Percentiles rank a stretch among this genome's conserved stretches.
These are phyloP conservation scores for Saccharomycopsis selenospora DNA, from an alignment of 805 yeast genomes.

Conservation along the genomic window DNA sequence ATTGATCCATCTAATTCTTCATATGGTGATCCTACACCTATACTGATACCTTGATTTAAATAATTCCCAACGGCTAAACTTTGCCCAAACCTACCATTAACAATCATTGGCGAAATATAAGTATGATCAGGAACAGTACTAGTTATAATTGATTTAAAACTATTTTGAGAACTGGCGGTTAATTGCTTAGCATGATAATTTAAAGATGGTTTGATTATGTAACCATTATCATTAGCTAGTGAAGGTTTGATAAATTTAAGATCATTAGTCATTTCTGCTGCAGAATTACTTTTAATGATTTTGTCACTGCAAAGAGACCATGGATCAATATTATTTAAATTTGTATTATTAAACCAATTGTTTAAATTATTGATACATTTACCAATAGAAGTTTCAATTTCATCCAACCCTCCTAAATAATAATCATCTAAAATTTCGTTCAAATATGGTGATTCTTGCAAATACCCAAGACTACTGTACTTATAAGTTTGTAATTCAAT, in stretches of 20 bases:
- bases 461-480: conserved; percentile 8
- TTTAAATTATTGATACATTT: conserved; percentile 27
- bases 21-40: conserved; percentile 47
- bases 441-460: conserved; percentile 29
- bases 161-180: no score
- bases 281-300: conserved; percentile 9
- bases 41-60: conserved; percentile 30
- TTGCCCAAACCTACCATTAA: conserved; percentile 37
- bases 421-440: conserved; percentile 28
- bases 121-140: not conserved
- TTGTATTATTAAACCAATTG: conserved; percentile 26
- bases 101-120: conserved; percentile 23
- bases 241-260: no score
- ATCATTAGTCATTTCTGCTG: not conserved
- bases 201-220: no score
- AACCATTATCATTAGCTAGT: no score
- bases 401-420: conserved; percentile 33
- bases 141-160: no score
- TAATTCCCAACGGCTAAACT: conserved; percentile 38
- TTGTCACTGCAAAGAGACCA: conserved; percentile 28
- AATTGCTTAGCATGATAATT: not conserved
- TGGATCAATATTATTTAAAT: conserved; percentile 22
- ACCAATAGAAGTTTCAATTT: conserved; percentile 26
- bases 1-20: conserved; percentile 39
- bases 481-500: conserved; percentile 12